Evolutionary conservation across 208 protist genomes (phyloP), one percentile per base, ranked within the genome.

Genomic region (Wallacemonas sp.): DNA sequence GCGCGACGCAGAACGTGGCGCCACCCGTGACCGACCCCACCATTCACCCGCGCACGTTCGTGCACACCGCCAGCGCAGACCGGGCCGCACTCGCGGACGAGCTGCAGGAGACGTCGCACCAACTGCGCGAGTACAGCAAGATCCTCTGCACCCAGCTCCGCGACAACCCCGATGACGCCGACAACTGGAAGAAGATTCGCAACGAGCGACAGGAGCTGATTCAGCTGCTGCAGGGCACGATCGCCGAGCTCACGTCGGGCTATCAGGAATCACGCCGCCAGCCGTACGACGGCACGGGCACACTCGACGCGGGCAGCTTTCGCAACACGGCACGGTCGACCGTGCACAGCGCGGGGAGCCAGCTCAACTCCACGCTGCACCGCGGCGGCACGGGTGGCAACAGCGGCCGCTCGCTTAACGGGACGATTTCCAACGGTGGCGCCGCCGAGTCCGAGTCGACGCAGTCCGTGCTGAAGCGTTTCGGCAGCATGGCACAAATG

Each of bases 141-240:
- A 65, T 82, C 14, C 77, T 97, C 29, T 94, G 84, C 74, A 87
- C 82, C 38, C 88, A 94, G 68, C 88, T 97, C 14, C 87, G 88
- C 41, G 93, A 97, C 60, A 95, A 95, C 70, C 93, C 93, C 11
- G 93, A 97, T 63, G 93, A 97, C 63, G 54, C 65, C 16, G 88
- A 97, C 70, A 97, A 97, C 80, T 97, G 93, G 90, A 79, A 79
- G 27, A 97, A 97, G 71, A 76, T 97, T 41, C 69, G 69, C 43
- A 95, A 92, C 65, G 93, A 92, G 68, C 74, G 93, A 1, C 41
- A 65, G 16, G 93, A 97, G 67, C 78, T 97, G 27, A 93, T 85
- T 44, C 65, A 70, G 46, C 65, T 97, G 32, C 74, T 97, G 52
- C 68, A 80, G 44, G 61, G 61, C 17, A 76, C 78, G 23, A 55